phyloP scores from a whole-genome alignment of 2,329 filamentous ascomycete species.

The Annulohypoxylon truncatum region DNA sequence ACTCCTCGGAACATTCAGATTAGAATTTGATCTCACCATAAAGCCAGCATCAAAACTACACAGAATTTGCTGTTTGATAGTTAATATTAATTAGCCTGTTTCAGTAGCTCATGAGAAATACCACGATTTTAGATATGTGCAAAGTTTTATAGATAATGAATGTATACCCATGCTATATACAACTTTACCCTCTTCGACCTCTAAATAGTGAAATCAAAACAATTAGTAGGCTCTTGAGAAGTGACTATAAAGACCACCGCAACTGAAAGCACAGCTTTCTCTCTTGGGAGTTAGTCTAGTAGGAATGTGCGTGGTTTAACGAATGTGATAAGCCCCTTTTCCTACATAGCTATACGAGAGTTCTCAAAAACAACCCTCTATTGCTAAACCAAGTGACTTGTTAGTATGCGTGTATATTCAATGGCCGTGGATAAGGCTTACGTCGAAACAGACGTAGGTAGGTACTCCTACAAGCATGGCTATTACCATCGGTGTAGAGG shows the following conservation, averaged over 20 bases:
- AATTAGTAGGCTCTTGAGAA: background rate
- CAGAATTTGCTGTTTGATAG: too few species aligned
- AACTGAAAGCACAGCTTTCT: background rate
- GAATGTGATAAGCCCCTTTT: background rate
- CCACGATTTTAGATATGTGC: background rate
- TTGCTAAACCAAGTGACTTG: background rate
- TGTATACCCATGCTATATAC: background rate
- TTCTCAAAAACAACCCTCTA: background rate
- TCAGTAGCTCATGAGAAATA: background rate
- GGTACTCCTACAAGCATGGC: constrained; percentile 7
- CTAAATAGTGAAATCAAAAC: background rate
- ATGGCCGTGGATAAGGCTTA: background rate
- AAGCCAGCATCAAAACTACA: too few species aligned
- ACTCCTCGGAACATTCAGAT: background rate
- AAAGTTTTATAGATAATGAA: background rate
- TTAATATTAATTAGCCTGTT: background rate
- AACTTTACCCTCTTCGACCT: background rate
- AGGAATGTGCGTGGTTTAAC: background rate
- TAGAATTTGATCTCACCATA: background rate
- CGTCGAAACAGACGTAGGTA: constrained; percentile 24
- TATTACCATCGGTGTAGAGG: constrained; percentile 14
- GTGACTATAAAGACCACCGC: background rate
- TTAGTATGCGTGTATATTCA: background rate
- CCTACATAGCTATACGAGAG: background rate
- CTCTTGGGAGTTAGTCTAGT: background rate